Conservation (phyloP, 306 rosid genomes). For the Ceratonia siliqua region DNA sequence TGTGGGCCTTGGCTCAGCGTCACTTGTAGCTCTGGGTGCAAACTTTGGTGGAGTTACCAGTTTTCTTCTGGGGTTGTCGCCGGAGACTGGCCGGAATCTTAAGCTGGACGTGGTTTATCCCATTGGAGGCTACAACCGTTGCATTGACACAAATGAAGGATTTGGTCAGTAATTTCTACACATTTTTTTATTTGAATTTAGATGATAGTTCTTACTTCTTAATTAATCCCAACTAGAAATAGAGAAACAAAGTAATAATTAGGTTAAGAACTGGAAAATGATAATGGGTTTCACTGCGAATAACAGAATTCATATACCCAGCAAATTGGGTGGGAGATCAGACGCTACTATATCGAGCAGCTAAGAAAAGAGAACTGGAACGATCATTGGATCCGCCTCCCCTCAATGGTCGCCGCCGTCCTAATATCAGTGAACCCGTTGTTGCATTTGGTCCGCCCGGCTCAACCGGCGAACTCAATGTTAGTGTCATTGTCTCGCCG, state of each 20-base stretch:
- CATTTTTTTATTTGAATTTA: background rate
- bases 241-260: too few relatives aligned
- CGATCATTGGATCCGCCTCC: slow-evolving; percentile 84
- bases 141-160: slow-evolving; percentile 75
- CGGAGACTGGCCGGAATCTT: slow-evolving; percentile 62
- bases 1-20: slow-evolving; percentile 74
- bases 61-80: slow-evolving; percentile 70
- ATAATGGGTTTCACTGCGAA: background rate
- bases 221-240: too few relatives aligned
- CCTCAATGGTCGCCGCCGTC: slow-evolving; percentile 40
- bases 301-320: slow-evolving; percentile 84
- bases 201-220: too few relatives aligned
- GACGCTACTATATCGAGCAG: slow-evolving; percentile 72
- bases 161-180: slow-evolving; percentile 56
- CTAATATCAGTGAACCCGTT: slow-evolving; percentile 60
- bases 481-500: slow-evolving; percentile 77
- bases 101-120: slow-evolving; percentile 81
- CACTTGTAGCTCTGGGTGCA: slow-evolving; percentile 82
- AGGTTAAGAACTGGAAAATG: background rate
- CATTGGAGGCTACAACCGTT: slow-evolving; percentile 70
- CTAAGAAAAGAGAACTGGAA: slow-evolving; percentile 67
- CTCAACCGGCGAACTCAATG: slow-evolving; percentile 85
- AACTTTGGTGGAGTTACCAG: slow-evolving; percentile 77
- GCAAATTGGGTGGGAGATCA: slow-evolving; percentile 93
- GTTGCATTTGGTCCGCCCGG: slow-evolving; percentile 94